These are phyloP conservation scores for Aurantiochytrium sp. DNA, from an alignment of 108 stramenopile species.

Conservation along the genomic window DNA sequence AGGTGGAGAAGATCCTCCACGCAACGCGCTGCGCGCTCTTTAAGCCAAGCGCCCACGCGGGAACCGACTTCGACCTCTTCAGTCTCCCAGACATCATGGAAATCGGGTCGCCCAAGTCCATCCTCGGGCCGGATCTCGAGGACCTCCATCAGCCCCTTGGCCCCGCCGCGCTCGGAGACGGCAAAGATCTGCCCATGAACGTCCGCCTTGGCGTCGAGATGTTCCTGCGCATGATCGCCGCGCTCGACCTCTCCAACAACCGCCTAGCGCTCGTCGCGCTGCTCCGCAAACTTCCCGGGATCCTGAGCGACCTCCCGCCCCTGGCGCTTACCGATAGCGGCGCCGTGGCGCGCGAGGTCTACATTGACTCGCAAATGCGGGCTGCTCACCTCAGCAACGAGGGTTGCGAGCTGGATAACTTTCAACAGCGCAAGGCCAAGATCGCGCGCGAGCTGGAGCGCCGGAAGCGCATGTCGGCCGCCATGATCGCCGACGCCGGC, in stretches of 20 bases:
- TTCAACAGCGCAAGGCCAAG: neutral
- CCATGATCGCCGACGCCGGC: neutral
- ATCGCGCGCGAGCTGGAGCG: neutral
- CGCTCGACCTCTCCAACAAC: neutral
- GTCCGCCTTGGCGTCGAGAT: constrained; percentile 18
- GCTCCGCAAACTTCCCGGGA: neutral
- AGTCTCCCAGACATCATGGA: neutral
- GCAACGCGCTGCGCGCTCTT: neutral
- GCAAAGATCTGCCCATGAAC: neutral
- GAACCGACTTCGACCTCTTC: neutral
- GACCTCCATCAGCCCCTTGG: neutral
- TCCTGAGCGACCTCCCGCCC: neutral
- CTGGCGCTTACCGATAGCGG: neutral
- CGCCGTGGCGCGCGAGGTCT: neutral
- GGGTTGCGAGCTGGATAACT: neutral
- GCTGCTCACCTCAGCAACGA: neutral
- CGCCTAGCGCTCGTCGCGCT: neutral
- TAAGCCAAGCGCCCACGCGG: neutral
- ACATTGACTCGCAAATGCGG: neutral
- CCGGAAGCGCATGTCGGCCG: neutral
- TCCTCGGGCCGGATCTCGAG: neutral
- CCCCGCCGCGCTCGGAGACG: too few species aligned
- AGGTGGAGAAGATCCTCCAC: neutral
- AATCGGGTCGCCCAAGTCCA: neutral
- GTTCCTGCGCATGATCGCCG: neutral